These are phyloP conservation scores for Ophiocordyceps camponoti-floridani DNA, from an alignment of 2,329 filamentous ascomycete genomes.

Conservation along the genomic window DNA sequence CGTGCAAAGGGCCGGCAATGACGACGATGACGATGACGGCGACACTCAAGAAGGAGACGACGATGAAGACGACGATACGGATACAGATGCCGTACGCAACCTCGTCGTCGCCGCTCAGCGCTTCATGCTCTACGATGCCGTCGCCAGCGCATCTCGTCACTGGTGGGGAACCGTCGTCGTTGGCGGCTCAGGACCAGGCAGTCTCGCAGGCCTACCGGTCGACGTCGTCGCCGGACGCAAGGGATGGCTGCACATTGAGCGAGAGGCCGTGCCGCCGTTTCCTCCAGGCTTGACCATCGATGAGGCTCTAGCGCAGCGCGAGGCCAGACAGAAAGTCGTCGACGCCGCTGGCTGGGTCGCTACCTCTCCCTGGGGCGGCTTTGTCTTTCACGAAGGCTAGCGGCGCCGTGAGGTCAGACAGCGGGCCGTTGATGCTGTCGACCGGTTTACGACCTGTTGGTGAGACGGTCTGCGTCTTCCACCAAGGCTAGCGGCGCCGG, in stretches of 20 bases:
- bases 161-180: slow-evolving; percentile 43
- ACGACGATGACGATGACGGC: background rate
- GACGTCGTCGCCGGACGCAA: slow-evolving; percentile 16
- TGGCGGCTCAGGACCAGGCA: slow-evolving; percentile 5
- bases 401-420: background rate
- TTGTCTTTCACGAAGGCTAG: slow-evolving; percentile 17
- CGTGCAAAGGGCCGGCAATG: slow-evolving; percentile 22
- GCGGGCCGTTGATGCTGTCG: no score
- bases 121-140: slow-evolving; percentile 32
- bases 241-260: slow-evolving; percentile 35
- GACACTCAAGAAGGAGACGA: background rate
- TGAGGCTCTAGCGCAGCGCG: slow-evolving; percentile 25
- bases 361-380: slow-evolving; percentile 29
- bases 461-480: no score
- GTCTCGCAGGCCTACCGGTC: slow-evolving; percentile 10
- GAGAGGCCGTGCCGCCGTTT: slow-evolving; percentile 20
- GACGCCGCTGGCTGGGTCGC: slow-evolving; percentile 27
- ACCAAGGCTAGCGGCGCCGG: no score
- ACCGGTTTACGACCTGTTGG: no score
- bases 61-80: background rate
- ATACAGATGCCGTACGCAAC: slow-evolving; percentile 11
- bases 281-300: slow-evolving; percentile 19
- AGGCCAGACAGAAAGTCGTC: slow-evolving; percentile 19
- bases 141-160: slow-evolving; percentile 24
- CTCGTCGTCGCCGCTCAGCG: slow-evolving; percentile 22